Conservation (phyloP, 208 protist genomes). For the Acanthamoeba triangularis region DNA sequence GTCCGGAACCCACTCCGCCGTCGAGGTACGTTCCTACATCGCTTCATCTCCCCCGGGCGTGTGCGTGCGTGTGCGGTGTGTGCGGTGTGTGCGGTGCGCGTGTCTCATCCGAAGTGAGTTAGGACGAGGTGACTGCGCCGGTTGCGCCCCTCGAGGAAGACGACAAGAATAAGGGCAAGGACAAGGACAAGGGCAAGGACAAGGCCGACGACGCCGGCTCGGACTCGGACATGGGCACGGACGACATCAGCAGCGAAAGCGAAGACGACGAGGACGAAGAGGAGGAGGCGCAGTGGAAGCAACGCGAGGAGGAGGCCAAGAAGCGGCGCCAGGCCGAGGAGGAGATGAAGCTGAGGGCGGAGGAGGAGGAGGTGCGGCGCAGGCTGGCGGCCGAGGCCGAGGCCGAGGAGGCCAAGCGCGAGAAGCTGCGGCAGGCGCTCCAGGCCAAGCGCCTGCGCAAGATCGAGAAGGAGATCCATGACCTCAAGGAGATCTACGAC, state of each 20-base stretch:
- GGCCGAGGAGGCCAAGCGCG: neutral
- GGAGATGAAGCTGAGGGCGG: neutral
- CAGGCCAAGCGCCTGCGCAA: slow-evolving; percentile 26
- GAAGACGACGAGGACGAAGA: slow-evolving; percentile 15
- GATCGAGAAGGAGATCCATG: slow-evolving; percentile 55
- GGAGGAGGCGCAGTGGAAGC: neutral
- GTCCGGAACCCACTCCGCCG: neutral
- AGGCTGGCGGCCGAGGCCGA: neutral
- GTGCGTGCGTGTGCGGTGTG: neutral
- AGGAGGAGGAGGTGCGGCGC: neutral
- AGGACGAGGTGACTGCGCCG: neutral
- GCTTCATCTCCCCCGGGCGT: neutral
- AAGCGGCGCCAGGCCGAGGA: neutral
- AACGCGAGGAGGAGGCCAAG: neutral
- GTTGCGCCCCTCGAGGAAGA: neutral
- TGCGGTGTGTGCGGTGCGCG: neutral
- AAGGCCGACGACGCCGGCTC: neutral
- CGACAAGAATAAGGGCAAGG: neutral
- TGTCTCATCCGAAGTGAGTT: neutral
- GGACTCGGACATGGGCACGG: neutral
- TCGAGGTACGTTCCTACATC: neutral
- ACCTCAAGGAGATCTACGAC: slow-evolving; percentile 66
- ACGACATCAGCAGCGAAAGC: slow-evolving; percentile 34
- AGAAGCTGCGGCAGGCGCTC: neutral
- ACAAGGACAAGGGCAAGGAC: neutral